Evolutionary conservation across 352 stramenopile species (phyloP), one percentile per base, ranked within the genome.

Genomic region (Thalassiosira hispida): DNA sequence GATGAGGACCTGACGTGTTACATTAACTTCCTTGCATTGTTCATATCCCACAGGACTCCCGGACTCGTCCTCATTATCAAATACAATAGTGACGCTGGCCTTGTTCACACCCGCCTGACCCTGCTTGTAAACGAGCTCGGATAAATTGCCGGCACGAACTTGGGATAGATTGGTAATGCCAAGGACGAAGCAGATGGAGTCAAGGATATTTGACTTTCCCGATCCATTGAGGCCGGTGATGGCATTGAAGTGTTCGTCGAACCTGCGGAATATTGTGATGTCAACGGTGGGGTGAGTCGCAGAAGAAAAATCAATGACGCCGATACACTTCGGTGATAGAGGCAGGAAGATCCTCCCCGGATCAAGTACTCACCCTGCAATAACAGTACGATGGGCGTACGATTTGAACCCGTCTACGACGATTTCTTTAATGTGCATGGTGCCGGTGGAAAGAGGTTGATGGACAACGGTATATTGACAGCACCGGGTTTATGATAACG

Each of bases 351-450:
- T n/a, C 23, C 23, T 18, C 22, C 14, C 20, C 31, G 12, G 1
- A 82, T 47, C 40, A 59, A 56, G 6, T 42, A 88, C 87, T 83
- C 63, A 94, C 87, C 97, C 97, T 61, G 96, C 97, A 77, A 99
- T 95, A 18, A 99, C 97, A 29, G 97, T 99, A 72, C 97, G 94
- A 81, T 95, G 98, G 68, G 98, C 97, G 90, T 99, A 99, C 78
- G 96, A 99, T 94, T 99, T 99, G 94, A 99, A 99, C 11, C 98
- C 98, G 85, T 99, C 98, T 73, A 99, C 95, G 70, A 99, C 98
- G 81, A 99, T 98, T 92, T 99, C 96, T 86, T 99, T 95, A 81
- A 99, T 98, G 85, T 97, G 95, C 98, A 99, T 99, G 55, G 42
- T 84, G 25, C 16, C 22, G n/a, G 55, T 63, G 12, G n/a, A 35